These are phyloP conservation scores for Metschnikowia amazonensis DNA, from an alignment of 805 yeast species.

Conservation along the genomic window DNA sequence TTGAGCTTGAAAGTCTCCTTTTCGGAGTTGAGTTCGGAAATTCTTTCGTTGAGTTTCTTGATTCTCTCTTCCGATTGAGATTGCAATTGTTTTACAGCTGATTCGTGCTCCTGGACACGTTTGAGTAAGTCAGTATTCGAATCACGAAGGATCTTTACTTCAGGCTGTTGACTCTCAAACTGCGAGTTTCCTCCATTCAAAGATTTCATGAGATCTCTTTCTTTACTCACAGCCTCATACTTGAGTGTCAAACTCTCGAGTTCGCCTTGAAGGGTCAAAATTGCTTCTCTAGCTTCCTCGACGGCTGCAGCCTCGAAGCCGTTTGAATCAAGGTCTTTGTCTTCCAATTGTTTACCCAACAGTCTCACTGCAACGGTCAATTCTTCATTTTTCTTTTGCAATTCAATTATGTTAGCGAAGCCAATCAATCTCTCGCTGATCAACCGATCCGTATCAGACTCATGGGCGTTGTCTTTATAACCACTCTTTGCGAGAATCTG, in stretches of 20 bases:
- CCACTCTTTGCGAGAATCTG: conserved; percentile 45
- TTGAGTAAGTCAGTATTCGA: conserved; percentile 28
- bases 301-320: conserved; percentile 46
- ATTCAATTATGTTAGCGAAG: conserved; percentile 62
- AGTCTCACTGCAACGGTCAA: conserved; percentile 65
- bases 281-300: conserved; percentile 67
- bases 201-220: conserved; percentile 62
- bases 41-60: conserved; percentile 41
- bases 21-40: conserved; percentile 24
- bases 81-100: conserved; percentile 29
- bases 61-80: conserved; percentile 42
- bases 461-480: conserved; percentile 25
- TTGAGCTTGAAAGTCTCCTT: conserved; percentile 45
- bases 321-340: conserved; percentile 46
- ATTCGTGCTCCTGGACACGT: conserved; percentile 38
- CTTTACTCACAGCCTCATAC: conserved; percentile 53
- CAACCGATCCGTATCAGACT: conserved; percentile 65
- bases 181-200: conserved; percentile 3
- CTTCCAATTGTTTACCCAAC: conserved; percentile 68
- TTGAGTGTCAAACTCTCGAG: conserved; percentile 49
- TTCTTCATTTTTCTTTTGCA: conserved; percentile 73
- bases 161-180: conserved; percentile 14
- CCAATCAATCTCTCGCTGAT: conserved; percentile 72
- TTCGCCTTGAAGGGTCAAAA: conserved; percentile 57
- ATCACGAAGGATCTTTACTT: conserved; percentile 24